phyloP scores from a whole-genome alignment of 352 stramenopile genomes.

The Aphanomyces astaci region DNA sequence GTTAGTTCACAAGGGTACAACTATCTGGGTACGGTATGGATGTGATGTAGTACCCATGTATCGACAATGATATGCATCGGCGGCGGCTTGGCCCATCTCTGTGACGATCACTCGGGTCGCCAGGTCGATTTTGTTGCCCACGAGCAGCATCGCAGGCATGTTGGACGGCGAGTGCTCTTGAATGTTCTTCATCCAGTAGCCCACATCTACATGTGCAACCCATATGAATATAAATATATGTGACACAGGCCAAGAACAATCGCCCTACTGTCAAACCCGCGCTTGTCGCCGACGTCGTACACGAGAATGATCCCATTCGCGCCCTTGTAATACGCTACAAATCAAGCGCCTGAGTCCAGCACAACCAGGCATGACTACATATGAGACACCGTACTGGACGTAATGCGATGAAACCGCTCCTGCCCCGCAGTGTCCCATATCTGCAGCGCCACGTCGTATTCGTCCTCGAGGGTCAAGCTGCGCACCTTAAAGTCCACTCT shows the following conservation, averaged over 20 bases:
- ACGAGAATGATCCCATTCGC: constrained; percentile 91
- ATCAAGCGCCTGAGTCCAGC: too few species aligned
- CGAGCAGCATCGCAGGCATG: constrained; percentile 72
- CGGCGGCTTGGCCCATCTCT: constrained; percentile 69
- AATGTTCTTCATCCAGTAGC: constrained; percentile 96
- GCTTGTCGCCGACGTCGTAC: constrained; percentile 88
- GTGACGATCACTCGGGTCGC: constrained; percentile 67
- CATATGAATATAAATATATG: background rate
- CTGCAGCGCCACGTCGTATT: constrained; percentile 82
- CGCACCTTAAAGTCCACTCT: constrained; percentile 92
- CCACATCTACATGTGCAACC: constrained; percentile 63
- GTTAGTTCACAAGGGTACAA: too few species aligned
- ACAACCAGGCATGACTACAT: too few species aligned
- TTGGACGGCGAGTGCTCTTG: constrained; percentile 69
- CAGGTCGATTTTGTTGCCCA: constrained; percentile 91
- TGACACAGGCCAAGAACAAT: too few species aligned
- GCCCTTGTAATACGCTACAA: constrained; percentile 89
- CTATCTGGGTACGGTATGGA: too few species aligned
- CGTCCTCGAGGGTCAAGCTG: constrained; percentile 71
- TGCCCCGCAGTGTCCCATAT: constrained; percentile 94
- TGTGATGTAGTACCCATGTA: constrained; percentile 87
- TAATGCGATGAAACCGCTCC: constrained; percentile 92
- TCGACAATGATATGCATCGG: constrained; percentile 75
- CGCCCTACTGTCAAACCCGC: constrained; percentile 85
- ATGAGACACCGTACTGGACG: too few species aligned